Conservation (phyloP, 1,284 basidiomycete species). For the Apiotrichum akiyoshidainum region DNA sequence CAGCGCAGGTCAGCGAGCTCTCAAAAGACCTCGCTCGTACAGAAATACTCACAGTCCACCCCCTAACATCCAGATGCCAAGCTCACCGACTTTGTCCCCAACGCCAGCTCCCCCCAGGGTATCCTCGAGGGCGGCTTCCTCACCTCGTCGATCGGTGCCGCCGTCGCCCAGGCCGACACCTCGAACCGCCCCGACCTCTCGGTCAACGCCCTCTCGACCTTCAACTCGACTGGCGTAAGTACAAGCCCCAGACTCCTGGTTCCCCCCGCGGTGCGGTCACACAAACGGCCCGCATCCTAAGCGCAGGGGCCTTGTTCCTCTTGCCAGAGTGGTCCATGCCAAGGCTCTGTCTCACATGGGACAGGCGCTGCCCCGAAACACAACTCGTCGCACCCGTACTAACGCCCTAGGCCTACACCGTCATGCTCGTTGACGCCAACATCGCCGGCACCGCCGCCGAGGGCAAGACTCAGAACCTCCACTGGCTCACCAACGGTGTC, state of each 20-base stretch:
- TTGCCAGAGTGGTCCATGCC: not conserved
- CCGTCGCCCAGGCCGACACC: constrained; percentile 5
- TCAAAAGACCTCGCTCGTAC: not conserved
- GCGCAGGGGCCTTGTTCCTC: not conserved
- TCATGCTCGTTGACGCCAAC: constrained; percentile 67
- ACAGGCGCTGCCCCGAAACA: not conserved
- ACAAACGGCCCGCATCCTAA: not conserved
- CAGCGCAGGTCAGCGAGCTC: not conserved
- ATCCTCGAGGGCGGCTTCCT: constrained; percentile 4
- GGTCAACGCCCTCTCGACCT: not conserved
- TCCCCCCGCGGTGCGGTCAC: too few species aligned
- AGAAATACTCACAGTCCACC: too few species aligned
- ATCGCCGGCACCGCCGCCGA: constrained; percentile 58
- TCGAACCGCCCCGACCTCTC: constrained; percentile 1
- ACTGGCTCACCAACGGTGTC: constrained; percentile 71
- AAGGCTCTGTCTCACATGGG: not conserved
- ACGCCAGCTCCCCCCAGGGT: not conserved
- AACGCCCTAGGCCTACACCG: constrained; percentile 53
- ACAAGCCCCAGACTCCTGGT: too few species aligned
- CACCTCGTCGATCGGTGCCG: not conserved
- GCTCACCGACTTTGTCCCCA: not conserved
- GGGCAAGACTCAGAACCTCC: constrained; percentile 57
- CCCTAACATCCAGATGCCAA: not conserved
- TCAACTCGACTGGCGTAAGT: constrained; percentile 1
- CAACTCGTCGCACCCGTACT: too few species aligned